Percentiles rank a stretch among this genome's conserved stretches.
phyloP scores from a whole-genome alignment of 2,329 filamentous ascomycete species.

The Botryotinia narcissicola region DNA sequence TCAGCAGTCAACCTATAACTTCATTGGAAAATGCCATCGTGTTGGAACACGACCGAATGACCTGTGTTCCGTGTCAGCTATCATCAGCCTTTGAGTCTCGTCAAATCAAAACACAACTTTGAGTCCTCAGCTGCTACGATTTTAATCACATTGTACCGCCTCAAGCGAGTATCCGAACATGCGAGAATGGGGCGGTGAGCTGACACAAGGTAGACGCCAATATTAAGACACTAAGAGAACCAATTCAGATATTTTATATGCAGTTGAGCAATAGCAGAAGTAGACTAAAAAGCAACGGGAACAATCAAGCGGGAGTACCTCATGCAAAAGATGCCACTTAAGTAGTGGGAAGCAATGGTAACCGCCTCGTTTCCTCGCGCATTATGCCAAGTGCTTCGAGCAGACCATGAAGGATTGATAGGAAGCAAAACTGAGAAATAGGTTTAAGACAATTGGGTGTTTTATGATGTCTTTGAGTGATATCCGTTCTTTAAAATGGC shows the following conservation, averaged over 20 bases:
- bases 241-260: not conserved
- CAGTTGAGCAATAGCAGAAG: not conserved
- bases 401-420: not conserved
- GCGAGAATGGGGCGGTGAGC: not conserved
- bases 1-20: constrained; percentile 6
- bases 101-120: not conserved
- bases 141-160: constrained; percentile 1
- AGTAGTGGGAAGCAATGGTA: not conserved
- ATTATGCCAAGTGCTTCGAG: not conserved
- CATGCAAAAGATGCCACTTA: not conserved
- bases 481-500: not conserved
- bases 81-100: not conserved
- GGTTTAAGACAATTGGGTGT: not conserved
- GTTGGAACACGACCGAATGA: constrained; percentile 5
- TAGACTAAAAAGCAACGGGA: not conserved
- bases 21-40: constrained; percentile 6
- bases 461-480: not conserved
- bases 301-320: not conserved
- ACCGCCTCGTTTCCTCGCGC: not conserved
- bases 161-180: not conserved
- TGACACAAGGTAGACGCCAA: not conserved
- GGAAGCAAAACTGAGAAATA: not conserved
- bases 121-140: not conserved
- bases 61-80: constrained; percentile 5
- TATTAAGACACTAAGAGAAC: not conserved